phyloP scores from a whole-genome alignment of 2,329 filamentous ascomycete species.

The Raffaelea albimanens region DNA sequence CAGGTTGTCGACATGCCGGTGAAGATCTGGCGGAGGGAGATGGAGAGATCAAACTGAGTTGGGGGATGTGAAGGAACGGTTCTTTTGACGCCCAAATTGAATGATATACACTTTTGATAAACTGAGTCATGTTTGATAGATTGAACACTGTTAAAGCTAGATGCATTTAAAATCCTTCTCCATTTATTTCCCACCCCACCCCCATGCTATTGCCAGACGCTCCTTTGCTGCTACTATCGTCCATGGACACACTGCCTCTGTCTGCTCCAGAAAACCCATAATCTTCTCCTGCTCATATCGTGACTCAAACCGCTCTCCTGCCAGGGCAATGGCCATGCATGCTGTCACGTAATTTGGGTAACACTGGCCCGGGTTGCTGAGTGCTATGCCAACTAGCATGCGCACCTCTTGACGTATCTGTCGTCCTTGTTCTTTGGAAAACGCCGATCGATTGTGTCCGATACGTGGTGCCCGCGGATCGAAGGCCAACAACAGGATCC shows the following conservation, averaged over 20 bases:
- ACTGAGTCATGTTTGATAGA: too few relatives aligned
- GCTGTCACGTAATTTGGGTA: conserved; percentile 1
- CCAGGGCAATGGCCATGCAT: conserved; percentile 1
- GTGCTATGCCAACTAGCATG: not conserved
- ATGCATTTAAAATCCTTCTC: too few relatives aligned
- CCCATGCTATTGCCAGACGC: not conserved
- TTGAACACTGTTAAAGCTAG: too few relatives aligned
- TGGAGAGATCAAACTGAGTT: too few relatives aligned
- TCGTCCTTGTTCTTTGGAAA: not conserved
- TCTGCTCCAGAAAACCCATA: conserved; percentile 1
- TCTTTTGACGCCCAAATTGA: too few relatives aligned
- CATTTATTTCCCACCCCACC: too few relatives aligned
- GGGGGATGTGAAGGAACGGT: too few relatives aligned
- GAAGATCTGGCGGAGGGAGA: conserved; percentile 1
- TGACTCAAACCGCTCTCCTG: conserved; percentile 3
- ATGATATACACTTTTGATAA: too few relatives aligned
- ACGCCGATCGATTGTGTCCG: not conserved
- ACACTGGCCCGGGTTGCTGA: not conserved
- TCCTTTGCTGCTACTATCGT: not conserved
- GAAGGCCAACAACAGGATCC: not conserved
- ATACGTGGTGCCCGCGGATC: conserved; percentile 3
- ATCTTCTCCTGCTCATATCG: not conserved
- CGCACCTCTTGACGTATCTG: not conserved
- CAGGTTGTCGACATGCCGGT: not conserved
- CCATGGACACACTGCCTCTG: not conserved